Evolutionary conservation across 116 monocot genomes (phyloP).

Genomic region (Trichopus zeylanicus): DNA sequence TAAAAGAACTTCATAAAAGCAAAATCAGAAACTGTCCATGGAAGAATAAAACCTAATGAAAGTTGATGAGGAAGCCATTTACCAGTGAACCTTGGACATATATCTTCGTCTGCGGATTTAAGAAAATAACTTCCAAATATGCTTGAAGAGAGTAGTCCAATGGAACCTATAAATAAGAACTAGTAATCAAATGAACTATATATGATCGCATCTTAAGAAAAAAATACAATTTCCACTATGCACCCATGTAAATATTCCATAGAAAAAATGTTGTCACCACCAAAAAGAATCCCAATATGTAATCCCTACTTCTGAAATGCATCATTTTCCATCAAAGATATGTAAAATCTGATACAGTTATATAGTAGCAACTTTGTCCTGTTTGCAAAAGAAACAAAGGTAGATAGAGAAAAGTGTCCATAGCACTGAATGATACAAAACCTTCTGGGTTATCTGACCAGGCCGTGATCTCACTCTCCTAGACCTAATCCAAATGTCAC

Average conservation of each 20-base stretch:
- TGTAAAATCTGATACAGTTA: no score
- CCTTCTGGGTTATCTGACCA: constrained; percentile 70
- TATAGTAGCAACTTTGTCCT: not conserved
- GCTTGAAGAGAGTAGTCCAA: constrained; percentile 71
- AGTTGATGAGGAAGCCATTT: constrained; percentile 1
- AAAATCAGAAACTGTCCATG: not conserved
- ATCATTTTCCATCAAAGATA: no score
- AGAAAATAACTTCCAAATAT: constrained; percentile 73
- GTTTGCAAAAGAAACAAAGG: not conserved
- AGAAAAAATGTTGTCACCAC: no score
- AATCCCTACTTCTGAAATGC: no score
- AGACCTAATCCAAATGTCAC: constrained; percentile 66
- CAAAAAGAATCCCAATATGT: no score
- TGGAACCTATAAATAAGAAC: constrained; percentile 40
- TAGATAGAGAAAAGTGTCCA: no score
- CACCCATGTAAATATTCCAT: no score
- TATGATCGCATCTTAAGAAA: no score
- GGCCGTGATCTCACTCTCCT: constrained; percentile 60
- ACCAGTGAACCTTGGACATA: constrained; percentile 67
- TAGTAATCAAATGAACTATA: not conserved
- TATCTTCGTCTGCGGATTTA: constrained; percentile 62
- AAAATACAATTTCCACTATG: no score
- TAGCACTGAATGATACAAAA: constrained; percentile 3
- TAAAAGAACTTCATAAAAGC: constrained; percentile 8
- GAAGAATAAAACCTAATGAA: not conserved